Percentiles rank a stretch among this genome's conserved stretches.
Evolutionary conservation across 176 grass and related monocot genomes (phyloP).

Genomic region (Secale cereale): DNA sequence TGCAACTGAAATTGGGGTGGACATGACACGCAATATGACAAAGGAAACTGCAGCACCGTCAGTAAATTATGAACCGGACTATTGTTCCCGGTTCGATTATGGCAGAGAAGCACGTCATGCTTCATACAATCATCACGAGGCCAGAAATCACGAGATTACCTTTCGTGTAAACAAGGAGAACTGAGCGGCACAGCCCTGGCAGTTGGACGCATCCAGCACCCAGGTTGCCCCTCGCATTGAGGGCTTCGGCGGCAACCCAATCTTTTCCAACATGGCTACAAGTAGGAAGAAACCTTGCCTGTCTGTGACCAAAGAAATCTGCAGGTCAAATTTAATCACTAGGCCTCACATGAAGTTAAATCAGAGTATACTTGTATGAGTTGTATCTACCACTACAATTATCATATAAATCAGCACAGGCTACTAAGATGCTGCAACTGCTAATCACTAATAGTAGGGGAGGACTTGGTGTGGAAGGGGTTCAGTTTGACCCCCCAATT

Average conservation of each 20-base stretch:
- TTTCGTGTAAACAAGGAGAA: slow-evolving; percentile 87
- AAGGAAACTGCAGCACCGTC: neutral
- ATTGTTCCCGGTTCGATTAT: neutral
- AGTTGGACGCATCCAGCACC: slow-evolving; percentile 87
- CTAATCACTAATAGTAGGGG: no score
- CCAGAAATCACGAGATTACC: slow-evolving; percentile 26
- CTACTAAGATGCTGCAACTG: no score
- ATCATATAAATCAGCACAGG: no score
- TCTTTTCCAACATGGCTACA: slow-evolving; percentile 55
- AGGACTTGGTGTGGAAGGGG: no score
- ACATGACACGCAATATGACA: neutral
- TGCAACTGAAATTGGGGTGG: neutral
- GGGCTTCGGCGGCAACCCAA: slow-evolving; percentile 69
- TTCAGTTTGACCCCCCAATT: no score
- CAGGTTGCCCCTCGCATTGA: slow-evolving; percentile 71
- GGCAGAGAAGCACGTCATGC: neutral
- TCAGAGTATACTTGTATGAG: neutral
- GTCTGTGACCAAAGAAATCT: neutral
- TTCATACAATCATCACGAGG: neutral
- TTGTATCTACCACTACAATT: no score
- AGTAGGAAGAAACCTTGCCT: neutral
- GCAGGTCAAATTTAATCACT: neutral
- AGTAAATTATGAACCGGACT: neutral
- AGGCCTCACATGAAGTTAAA: neutral
- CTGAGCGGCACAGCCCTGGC: slow-evolving; percentile 71